Evolutionary conservation across 192 early-diverging fungal genomes (phyloP), one percentile per base, ranked within the genome.

Genomic region (Gaertneriomyces semiglobifer): DNA sequence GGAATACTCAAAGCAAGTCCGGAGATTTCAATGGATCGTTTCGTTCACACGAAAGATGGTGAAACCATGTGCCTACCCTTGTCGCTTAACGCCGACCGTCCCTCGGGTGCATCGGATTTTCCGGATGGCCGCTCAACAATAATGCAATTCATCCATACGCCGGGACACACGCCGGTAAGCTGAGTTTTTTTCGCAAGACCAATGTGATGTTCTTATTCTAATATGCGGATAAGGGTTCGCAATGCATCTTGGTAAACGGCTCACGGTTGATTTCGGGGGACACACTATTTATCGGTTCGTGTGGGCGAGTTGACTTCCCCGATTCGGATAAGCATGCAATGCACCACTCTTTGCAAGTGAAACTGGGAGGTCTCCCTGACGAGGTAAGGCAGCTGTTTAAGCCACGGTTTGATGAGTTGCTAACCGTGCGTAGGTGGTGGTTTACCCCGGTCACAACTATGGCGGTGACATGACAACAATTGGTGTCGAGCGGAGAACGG

Each of bases 391-490:
- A 33, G 14, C 33, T 16, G 19, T 25, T 16, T 14, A 33, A 5
- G 39, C 39, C 0, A 16, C 57, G 43, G 6, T 33, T 43, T 44
- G 42, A 7, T 12, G 42, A 16, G 5, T 12, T 16, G 43, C 67
- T 19, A 6, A 42, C 40, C 19, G 6, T 25, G 62, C 88, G 69
- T 61, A 78, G 33, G 83, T 89, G 14, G 79, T 92, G 5, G 86
- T 97, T 10, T 92, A 86, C 65, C 94, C 94, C n/a, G 94, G 94
- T 0, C 94, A 97, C 72, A 77, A 86, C 61, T 97, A 97, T 59
- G 91, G 89, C 11, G 87, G 88, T 7, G 85, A 88, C 53, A 87
- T 87, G 86, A 91, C 92, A 7, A 90, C 88, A n/a, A 92, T 96
- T 66, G 87, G 75, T 2, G 65, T 68, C 2, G 89, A 90, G 60